Evolutionary conservation across 768 basidiomycete genomes (phyloP).

Genomic region (Omphalotus guepiniiformis): DNA sequence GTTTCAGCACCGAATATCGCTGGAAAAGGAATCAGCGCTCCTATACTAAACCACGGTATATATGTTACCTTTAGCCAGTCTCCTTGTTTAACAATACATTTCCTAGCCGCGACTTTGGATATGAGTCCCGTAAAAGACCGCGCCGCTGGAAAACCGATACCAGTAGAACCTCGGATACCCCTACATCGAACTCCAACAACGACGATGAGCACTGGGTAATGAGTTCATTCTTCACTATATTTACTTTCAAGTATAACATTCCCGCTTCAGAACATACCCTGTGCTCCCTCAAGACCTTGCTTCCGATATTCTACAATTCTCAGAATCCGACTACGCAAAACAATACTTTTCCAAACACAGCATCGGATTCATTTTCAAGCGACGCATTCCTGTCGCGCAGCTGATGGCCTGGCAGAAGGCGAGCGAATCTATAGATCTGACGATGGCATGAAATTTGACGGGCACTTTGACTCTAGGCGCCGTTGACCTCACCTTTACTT

Average conservation of each 20-base stretch:
- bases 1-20: slow-evolving; percentile 41
- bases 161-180: slow-evolving; percentile 39
- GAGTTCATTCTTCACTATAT: slow-evolving; percentile 9
- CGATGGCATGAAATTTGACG: slow-evolving; percentile 6
- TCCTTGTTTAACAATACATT: slow-evolving; percentile 14
- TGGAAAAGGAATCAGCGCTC: slow-evolving; percentile 65
- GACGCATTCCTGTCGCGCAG: slow-evolving; percentile 76
- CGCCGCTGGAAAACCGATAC: slow-evolving; percentile 57
- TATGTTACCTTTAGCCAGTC: slow-evolving; percentile 1
- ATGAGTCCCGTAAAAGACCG: slow-evolving; percentile 76
- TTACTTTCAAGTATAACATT: slow-evolving; percentile 13
- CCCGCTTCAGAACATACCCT: slow-evolving; percentile 61
- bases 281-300: slow-evolving; percentile 77
- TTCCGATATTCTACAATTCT: slow-evolving; percentile 83
- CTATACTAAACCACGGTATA: slow-evolving; percentile 66
- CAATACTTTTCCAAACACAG: slow-evolving; percentile 89
- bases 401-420: slow-evolving; percentile 94
- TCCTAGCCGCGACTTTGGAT: slow-evolving; percentile 58
- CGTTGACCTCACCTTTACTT: slow-evolving; percentile 72
- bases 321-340: slow-evolving; percentile 78
- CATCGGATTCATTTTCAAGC: slow-evolving; percentile 83
- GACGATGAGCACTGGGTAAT: slow-evolving; percentile 66
- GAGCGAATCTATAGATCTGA: slow-evolving; percentile 7
- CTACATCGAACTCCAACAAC: slow-evolving; percentile 26
- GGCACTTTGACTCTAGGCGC: slow-evolving; percentile 33